Conservation (phyloP, 352 stramenopile genomes). For the Pythium grandisporangium region DNA sequence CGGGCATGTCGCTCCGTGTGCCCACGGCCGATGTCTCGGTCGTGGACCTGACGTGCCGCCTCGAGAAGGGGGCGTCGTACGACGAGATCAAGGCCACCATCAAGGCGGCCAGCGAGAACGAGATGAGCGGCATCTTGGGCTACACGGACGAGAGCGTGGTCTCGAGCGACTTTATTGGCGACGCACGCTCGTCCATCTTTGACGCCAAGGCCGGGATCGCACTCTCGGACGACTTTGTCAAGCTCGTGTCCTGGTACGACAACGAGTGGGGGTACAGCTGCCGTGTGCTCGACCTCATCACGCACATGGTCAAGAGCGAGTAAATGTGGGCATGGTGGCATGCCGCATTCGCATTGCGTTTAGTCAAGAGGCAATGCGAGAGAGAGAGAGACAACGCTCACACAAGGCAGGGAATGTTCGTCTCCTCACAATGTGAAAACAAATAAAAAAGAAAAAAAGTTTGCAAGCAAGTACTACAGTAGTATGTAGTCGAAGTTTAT, state of each 20-base stretch:
- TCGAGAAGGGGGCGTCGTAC: slow-evolving; percentile 91
- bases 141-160: slow-evolving; percentile 98
- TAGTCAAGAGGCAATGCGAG: no score
- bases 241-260: slow-evolving; percentile 99
- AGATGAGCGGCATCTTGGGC: slow-evolving; percentile 96
- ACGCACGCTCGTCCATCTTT: slow-evolving; percentile 97
- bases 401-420: no score
- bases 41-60: slow-evolving; percentile 80
- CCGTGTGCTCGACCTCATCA: slow-evolving; percentile 96
- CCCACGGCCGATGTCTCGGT: slow-evolving; percentile 86
- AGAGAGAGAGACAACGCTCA: no score
- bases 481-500: no score
- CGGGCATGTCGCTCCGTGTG: slow-evolving; percentile 89
- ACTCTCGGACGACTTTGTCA: slow-evolving; percentile 97
- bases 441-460: no score
- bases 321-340: no score
- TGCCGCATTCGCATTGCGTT: no score
- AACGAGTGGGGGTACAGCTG: slow-evolving; percentile 99
- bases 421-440: no score
- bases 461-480: no score
- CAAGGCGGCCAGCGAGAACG: slow-evolving; percentile 90
- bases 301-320: slow-evolving; percentile 93
- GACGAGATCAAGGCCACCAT: slow-evolving; percentile 97
- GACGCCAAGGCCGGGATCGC: slow-evolving; percentile 96
- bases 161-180: slow-evolving; percentile 95